Conservation (phyloP, 306 rosid species). For the Malus asiatica region DNA sequence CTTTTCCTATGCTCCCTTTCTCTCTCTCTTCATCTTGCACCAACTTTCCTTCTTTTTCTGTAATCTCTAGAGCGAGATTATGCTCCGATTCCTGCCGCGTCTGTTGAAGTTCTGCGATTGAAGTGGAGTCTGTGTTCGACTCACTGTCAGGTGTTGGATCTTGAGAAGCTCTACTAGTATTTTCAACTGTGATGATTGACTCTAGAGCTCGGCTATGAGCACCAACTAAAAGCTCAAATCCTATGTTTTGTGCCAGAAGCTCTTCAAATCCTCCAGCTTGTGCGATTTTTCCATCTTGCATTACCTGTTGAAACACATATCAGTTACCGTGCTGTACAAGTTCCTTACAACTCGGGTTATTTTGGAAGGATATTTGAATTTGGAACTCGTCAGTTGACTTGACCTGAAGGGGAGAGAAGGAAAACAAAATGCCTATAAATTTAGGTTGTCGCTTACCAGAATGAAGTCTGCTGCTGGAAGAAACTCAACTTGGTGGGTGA, state of each 20-base stretch:
- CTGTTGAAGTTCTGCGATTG: slow-evolving; percentile 27
- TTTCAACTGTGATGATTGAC: slow-evolving; percentile 59
- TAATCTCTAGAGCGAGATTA: slow-evolving; percentile 42
- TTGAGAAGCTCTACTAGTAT: slow-evolving; percentile 38
- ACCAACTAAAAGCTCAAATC: slow-evolving; percentile 84
- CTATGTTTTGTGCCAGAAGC: slow-evolving; percentile 71
- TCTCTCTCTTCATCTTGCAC: slow-evolving; percentile 95
- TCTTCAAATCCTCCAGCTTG: slow-evolving; percentile 84
- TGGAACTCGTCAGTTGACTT: background rate
- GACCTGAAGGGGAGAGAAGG: background rate
- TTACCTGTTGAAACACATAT: slow-evolving; percentile 48
- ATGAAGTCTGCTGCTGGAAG: slow-evolving; percentile 95
- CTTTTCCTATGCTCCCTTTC: slow-evolving; percentile 84
- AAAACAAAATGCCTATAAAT: background rate
- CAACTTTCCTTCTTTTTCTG: slow-evolving; percentile 61
- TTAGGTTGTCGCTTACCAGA: slow-evolving; percentile 41
- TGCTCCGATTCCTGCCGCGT: slow-evolving; percentile 45
- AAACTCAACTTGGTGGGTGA: slow-evolving; percentile 97
- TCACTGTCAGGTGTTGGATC: slow-evolving; percentile 36
- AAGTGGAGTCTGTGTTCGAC: slow-evolving; percentile 25
- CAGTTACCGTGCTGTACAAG: background rate
- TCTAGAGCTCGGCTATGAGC: slow-evolving; percentile 90
- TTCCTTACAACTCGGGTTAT: background rate
- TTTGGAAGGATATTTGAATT: background rate
- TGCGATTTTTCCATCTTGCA: slow-evolving; percentile 83